phyloP scores from a whole-genome alignment of 139 green algal genomes.

The Tetratostichococcus sp. region DNA sequence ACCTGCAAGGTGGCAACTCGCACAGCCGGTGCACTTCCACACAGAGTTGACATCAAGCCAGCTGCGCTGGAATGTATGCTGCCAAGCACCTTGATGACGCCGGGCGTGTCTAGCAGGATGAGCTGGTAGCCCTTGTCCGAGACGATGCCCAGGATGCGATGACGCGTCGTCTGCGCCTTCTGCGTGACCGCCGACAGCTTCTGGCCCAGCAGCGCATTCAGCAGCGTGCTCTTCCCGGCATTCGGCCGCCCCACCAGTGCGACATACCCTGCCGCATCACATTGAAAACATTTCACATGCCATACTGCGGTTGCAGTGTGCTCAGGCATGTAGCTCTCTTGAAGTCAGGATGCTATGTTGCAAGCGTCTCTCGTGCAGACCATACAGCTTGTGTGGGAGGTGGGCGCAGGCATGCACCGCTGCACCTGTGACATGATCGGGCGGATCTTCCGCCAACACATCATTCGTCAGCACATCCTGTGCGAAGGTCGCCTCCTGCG shows the following conservation, averaged over 20 bases:
- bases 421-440: neutral
- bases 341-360: no score
- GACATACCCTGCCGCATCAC: slow-evolving; percentile 62
- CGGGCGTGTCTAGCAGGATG: slow-evolving; percentile 92
- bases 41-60: no score
- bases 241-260: slow-evolving; percentile 86
- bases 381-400: no score
- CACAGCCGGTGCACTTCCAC: no score
- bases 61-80: no score
- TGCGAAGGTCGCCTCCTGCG: neutral
- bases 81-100: slow-evolving; percentile 75
- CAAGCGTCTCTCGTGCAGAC: no score
- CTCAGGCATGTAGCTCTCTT: no score
- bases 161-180: slow-evolving; percentile 93
- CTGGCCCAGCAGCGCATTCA: slow-evolving; percentile 90
- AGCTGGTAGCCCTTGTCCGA: slow-evolving; percentile 48
- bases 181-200: slow-evolving; percentile 91
- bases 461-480: slow-evolving; percentile 51
- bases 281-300: no score
- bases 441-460: slow-evolving; percentile 19
- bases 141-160: slow-evolving; percentile 86
- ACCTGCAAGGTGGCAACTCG: no score
- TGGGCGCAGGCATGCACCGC: no score
- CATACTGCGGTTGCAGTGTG: no score
- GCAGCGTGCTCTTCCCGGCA: slow-evolving; percentile 88